Percentiles rank a stretch among this genome's conserved stretches.
phyloP scores from a whole-genome alignment of 805 yeast species.

The Yarrowia sp. region DNA sequence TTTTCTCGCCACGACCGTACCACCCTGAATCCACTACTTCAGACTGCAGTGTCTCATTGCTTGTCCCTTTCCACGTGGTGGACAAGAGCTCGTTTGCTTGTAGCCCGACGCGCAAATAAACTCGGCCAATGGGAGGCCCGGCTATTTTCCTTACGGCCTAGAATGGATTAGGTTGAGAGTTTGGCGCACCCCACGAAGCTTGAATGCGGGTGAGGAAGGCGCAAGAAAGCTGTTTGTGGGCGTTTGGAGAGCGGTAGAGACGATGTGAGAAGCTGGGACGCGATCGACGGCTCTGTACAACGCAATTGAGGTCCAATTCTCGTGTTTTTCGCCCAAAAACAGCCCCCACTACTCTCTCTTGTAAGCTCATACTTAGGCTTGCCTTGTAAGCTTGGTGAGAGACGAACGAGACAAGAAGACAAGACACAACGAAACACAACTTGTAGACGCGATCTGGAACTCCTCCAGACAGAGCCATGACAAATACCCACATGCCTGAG shows the following conservation, averaged over 20 bases:
- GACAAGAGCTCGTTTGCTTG: no score
- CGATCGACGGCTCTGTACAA: not conserved
- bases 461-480: no score
- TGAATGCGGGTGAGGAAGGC: not conserved
- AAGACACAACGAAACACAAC: no score
- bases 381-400: not conserved
- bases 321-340: not conserved
- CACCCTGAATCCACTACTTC: no score
- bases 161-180: slow-evolving; percentile 10
- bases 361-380: not conserved
- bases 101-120: not conserved
- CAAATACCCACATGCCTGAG: not conserved
- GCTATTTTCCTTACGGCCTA: slow-evolving; percentile 4
- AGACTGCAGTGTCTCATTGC: no score
- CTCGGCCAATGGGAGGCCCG: not conserved
- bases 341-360: not conserved
- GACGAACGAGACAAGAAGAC: not conserved
- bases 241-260: not conserved
- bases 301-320: not conserved
- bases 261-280: not conserved
- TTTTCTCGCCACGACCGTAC: no score
- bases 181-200: slow-evolving; percentile 17
- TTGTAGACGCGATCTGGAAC: no score
- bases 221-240: not conserved
- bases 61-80: not conserved